Percentiles rank a stretch among this genome's conserved stretches.
Evolutionary conservation across 2,329 filamentous ascomycete genomes (phyloP).

Genomic region (Colletotrichum tropicale): DNA sequence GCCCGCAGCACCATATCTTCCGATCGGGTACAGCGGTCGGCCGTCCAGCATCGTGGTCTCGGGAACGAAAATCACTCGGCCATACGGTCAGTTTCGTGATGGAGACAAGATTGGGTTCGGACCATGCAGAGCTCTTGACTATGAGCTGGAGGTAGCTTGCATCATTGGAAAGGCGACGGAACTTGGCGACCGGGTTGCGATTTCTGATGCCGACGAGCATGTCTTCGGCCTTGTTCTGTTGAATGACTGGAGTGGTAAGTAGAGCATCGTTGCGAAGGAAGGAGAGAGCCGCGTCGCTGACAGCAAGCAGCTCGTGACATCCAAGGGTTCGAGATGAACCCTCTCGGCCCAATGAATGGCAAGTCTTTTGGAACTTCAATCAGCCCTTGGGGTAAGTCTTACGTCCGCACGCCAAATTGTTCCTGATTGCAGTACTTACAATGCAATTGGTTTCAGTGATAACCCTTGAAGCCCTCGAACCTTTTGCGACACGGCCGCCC

Average conservation of each 20-base stretch:
- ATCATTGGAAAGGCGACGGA: constrained; percentile 45
- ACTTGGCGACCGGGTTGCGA: constrained; percentile 37
- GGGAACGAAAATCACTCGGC: constrained; percentile 50
- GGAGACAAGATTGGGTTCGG: constrained; percentile 29
- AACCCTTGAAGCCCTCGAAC: constrained; percentile 63
- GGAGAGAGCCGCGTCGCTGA: constrained; percentile 6
- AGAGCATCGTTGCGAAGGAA: constrained; percentile 31
- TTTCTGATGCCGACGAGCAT: constrained; percentile 58
- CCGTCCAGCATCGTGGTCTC: constrained; percentile 57
- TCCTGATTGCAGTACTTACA: neutral
- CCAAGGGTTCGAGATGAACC: constrained; percentile 64
- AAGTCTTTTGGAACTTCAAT: constrained; percentile 66
- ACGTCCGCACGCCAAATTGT: neutral
- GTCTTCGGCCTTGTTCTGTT: constrained; percentile 68
- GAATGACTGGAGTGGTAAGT: constrained; percentile 65
- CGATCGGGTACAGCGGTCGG: constrained; percentile 57
- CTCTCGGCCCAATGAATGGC: constrained; percentile 64
- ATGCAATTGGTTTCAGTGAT: constrained; percentile 39
- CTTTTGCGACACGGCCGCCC: constrained; percentile 52
- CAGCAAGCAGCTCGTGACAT: constrained; percentile 58
- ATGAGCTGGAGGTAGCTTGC: constrained; percentile 48
- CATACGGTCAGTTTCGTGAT: constrained; percentile 44
- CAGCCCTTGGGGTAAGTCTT: constrained; percentile 54
- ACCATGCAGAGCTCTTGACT: constrained; percentile 39
- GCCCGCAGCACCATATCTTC: constrained; percentile 53